Conservation (phyloP, 768 basidiomycete genomes). For the Tylopilus rubrobrunneus region DNA sequence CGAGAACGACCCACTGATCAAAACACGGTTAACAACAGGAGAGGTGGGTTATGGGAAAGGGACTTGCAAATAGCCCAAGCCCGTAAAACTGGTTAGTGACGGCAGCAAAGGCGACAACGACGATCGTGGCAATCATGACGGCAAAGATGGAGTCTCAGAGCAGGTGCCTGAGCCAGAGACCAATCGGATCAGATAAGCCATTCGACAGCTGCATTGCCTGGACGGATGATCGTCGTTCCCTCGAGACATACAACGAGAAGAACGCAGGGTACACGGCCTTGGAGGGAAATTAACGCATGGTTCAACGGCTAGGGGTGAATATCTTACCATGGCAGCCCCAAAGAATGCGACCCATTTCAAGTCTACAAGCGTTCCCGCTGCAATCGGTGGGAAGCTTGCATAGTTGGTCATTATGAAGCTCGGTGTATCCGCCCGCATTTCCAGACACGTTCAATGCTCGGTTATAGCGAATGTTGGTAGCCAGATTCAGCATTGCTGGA, state of each 20-base stretch:
- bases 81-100: conserved; percentile 63
- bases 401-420: conserved; percentile 59
- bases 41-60: too few species aligned
- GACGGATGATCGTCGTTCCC: conserved; percentile 62
- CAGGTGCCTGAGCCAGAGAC: conserved; percentile 77
- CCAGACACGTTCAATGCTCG: conserved; percentile 53
- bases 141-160: conserved; percentile 66
- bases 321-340: conserved; percentile 62
- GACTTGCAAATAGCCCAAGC: conserved; percentile 57
- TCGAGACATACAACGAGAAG: conserved; percentile 72
- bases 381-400: conserved; percentile 53
- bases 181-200: conserved; percentile 63
- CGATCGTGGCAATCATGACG: conserved; percentile 57
- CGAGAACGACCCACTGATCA: conserved; percentile 63
- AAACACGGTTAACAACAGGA: not conserved
- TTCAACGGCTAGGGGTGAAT: not conserved
- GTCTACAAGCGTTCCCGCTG: conserved; percentile 52
- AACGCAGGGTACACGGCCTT: conserved; percentile 81
- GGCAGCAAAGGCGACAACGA: conserved; percentile 57
- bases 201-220: conserved; percentile 84
- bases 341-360: conserved; percentile 77
- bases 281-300: not conserved
- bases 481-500: conserved; percentile 62
- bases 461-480: conserved; percentile 63
- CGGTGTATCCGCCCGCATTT: conserved; percentile 31